phyloP scores from a whole-genome alignment of 2,329 filamentous ascomycete genomes.

The Hirsutella minnesotensis region DNA sequence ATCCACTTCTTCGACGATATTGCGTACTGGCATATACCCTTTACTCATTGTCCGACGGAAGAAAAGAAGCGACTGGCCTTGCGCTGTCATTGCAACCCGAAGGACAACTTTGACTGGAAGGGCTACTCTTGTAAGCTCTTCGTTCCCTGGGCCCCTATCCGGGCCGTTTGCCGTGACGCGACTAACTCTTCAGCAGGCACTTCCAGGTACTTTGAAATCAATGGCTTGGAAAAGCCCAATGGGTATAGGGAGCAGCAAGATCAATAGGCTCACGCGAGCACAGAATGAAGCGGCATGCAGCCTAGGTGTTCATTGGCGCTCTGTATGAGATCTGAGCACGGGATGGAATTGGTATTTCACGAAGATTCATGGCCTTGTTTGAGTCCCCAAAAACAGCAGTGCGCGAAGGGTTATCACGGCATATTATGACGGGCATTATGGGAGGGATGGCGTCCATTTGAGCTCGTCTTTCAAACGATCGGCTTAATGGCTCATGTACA shows the following conservation, averaged over 20 bases:
- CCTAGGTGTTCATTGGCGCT: neutral
- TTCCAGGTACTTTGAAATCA: conserved; percentile 73
- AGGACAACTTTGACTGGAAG: conserved; percentile 99
- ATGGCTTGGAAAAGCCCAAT: conserved; percentile 67
- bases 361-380: neutral
- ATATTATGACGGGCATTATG: conserved; percentile 10
- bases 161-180: neutral
- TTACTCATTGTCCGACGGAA: conserved; percentile 91
- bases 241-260: conserved; percentile 67
- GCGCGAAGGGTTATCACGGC: conserved; percentile 1
- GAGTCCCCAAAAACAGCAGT: neutral
- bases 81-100: conserved; percentile 89
- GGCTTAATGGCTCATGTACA: conserved; percentile 14
- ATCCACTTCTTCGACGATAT: conserved; percentile 99
- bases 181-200: conserved; percentile 34
- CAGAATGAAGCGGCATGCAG: neutral
- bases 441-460: conserved; percentile 13
- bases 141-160: neutral
- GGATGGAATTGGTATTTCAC: no score
- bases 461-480: conserved; percentile 11
- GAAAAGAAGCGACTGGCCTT: conserved; percentile 74
- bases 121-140: conserved; percentile 75
- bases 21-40: conserved; percentile 94
- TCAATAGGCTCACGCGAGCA: conserved; percentile 18
- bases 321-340: neutral